A percentile compares a stretch with the other conserved stretches of the same genome.
These are phyloP conservation scores for Anastatica hierochuntica DNA, from an alignment of 345 rosid genomes.

Conservation along the genomic window DNA sequence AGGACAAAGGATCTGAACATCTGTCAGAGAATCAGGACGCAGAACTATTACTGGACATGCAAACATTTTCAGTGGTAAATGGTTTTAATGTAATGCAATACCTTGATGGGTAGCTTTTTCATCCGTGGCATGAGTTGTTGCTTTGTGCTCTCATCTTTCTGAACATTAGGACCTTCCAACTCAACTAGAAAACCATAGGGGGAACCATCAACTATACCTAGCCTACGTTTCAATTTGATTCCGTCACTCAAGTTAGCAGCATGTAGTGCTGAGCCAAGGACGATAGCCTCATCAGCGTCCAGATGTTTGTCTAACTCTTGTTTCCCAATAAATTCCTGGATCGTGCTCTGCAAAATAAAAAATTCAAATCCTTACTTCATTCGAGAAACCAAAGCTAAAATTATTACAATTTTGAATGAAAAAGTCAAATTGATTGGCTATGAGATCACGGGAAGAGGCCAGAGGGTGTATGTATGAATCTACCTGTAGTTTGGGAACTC, in stretches of 20 bases:
- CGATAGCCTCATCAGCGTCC: conserved; percentile 99
- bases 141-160: conserved; percentile 58
- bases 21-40: conserved; percentile 35
- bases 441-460: no score
- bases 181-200: conserved; percentile 67
- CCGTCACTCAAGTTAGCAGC: conserved; percentile 99
- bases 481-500: conserved; percentile 99
- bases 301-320: conserved; percentile 88
- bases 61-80: neutral
- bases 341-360: conserved; percentile 48
- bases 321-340: conserved; percentile 90
- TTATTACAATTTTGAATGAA: neutral
- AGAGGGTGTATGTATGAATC: no score
- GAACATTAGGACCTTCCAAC: conserved; percentile 64
- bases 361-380: neutral
- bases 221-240: conserved; percentile 86
- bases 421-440: no score
- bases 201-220: conserved; percentile 94
- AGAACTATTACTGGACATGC: conserved; percentile 13
- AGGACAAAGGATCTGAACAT: conserved; percentile 76
- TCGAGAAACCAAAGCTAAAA: neutral
- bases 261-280: conserved; percentile 83
- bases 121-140: conserved; percentile 77
- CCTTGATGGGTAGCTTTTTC: conserved; percentile 98
- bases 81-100: conserved; percentile 20